These are phyloP conservation scores for Dictyostelium citrinum DNA, from an alignment of 78 protist genomes.

Conservation along the genomic window DNA sequence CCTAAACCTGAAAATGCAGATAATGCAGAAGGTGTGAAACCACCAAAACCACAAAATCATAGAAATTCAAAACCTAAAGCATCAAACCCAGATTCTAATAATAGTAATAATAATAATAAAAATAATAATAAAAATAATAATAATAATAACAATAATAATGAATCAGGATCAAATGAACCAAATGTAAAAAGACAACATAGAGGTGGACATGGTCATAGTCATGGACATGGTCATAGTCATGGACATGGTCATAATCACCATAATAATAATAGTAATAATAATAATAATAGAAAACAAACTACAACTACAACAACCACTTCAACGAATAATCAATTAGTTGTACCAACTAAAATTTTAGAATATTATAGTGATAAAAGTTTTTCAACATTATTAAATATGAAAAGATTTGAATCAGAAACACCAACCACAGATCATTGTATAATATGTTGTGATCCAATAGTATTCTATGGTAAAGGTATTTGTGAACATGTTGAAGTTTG, in stretches of 20 bases:
- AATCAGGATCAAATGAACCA: background rate
- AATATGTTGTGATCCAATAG: conserved; percentile 65
- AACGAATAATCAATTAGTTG: background rate
- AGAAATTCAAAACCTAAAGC: background rate
- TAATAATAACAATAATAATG: background rate
- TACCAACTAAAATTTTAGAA: background rate
- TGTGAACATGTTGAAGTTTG: conserved; percentile 76
- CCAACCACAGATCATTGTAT: conserved; percentile 5
- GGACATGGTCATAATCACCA: background rate
- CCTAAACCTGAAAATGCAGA: background rate
- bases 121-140: background rate
- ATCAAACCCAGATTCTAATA: background rate
- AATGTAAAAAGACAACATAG: background rate
- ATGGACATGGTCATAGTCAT: background rate
- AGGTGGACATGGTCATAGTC: background rate
- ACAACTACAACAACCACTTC: background rate
- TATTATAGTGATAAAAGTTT: background rate
- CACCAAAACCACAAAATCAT: background rate
- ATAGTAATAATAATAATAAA: background rate
- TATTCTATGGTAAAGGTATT: conserved; percentile 36
- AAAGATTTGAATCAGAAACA: background rate
- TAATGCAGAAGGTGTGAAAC: background rate
- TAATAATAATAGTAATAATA: background rate
- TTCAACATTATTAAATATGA: background rate
- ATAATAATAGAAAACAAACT: background rate